These are phyloP conservation scores for Phialophora verrucosa DNA, from an alignment of 2,329 filamentous ascomycete genomes.

Conservation along the genomic window DNA sequence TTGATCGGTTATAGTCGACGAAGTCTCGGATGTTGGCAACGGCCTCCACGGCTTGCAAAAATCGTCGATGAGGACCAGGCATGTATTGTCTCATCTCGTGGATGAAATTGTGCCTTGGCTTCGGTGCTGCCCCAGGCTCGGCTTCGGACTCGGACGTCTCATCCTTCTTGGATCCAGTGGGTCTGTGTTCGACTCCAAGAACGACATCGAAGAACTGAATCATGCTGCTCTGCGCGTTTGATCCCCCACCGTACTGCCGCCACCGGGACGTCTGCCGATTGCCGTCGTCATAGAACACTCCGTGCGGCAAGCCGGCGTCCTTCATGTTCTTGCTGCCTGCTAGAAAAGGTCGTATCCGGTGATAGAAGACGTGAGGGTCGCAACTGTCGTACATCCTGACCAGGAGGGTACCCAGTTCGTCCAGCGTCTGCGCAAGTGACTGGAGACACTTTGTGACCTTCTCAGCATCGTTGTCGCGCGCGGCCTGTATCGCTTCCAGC, in stretches of 20 bases:
- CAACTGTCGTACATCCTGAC: constrained; percentile 94
- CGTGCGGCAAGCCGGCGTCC: constrained; percentile 85
- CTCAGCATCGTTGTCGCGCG: constrained; percentile 69
- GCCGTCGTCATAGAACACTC: constrained; percentile 85
- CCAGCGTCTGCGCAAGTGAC: constrained; percentile 82
- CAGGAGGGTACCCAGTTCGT: constrained; percentile 79
- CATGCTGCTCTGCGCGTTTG: constrained; percentile 94
- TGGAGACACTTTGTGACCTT: constrained; percentile 78
- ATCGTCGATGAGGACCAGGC: constrained; percentile 89
- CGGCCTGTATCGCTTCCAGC: constrained; percentile 83
- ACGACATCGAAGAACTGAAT: constrained; percentile 98
- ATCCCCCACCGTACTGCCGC: constrained; percentile 88
- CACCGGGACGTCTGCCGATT: constrained; percentile 67
- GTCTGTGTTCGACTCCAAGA: constrained; percentile 85
- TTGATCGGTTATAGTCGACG: constrained; percentile 66
- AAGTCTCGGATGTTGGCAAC: constrained; percentile 89
- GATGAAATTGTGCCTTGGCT: constrained; percentile 83
- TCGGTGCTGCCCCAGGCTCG: constrained; percentile 52
- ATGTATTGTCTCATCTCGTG: constrained; percentile 97
- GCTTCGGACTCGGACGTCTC: constrained; percentile 55
- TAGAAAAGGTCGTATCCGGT: constrained; percentile 93
- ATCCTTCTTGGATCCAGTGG: constrained; percentile 71
- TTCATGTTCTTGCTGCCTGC: constrained; percentile 98
- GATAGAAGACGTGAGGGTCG: constrained; percentile 92
- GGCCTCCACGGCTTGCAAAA: constrained; percentile 77